These are phyloP conservation scores for Carex arenaria DNA, from an alignment of 202 grass and related monocot genomes.

Conservation along the genomic window DNA sequence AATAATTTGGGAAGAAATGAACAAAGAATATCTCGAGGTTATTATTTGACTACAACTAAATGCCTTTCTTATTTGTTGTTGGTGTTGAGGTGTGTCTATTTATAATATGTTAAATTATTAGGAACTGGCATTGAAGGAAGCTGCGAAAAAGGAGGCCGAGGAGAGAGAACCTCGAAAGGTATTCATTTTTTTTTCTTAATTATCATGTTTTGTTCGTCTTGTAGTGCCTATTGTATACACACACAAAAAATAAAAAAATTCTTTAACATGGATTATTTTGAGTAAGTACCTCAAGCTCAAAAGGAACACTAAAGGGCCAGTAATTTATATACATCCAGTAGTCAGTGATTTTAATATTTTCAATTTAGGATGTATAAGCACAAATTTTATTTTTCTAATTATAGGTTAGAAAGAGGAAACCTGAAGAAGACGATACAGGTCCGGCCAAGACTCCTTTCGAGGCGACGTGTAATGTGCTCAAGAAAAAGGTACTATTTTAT, in stretches of 20 bases:
- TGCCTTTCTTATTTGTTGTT: slow-evolving; percentile 5
- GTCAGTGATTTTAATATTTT: neutral
- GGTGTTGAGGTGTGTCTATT: neutral
- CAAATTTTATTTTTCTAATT: slow-evolving; percentile 10
- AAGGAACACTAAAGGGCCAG: neutral
- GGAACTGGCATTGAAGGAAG: slow-evolving; percentile 92
- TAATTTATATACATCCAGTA: neutral
- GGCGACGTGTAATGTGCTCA: slow-evolving; percentile 79
- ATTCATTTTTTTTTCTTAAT: neutral
- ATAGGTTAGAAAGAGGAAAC: slow-evolving; percentile 61
- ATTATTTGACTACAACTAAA: slow-evolving; percentile 14
- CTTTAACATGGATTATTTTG: neutral
- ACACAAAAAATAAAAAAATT: too few species aligned
- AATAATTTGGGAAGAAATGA: slow-evolving; percentile 96
- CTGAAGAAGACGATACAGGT: slow-evolving; percentile 41
- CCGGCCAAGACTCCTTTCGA: slow-evolving; percentile 81
- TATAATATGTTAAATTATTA: slow-evolving; percentile 23
- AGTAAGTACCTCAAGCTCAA: neutral
- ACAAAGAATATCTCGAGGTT: slow-evolving; percentile 96
- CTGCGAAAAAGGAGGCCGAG: slow-evolving; percentile 47
- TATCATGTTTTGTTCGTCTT: neutral
- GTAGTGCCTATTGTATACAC: neutral
- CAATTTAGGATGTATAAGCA: neutral
- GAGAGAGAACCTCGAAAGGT: slow-evolving; percentile 53
- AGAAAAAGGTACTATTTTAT: slow-evolving; percentile 51